Evolutionary conservation across 1,284 basidiomycete genomes (phyloP).

Genomic region (Papiliotrema laurentii): DNA sequence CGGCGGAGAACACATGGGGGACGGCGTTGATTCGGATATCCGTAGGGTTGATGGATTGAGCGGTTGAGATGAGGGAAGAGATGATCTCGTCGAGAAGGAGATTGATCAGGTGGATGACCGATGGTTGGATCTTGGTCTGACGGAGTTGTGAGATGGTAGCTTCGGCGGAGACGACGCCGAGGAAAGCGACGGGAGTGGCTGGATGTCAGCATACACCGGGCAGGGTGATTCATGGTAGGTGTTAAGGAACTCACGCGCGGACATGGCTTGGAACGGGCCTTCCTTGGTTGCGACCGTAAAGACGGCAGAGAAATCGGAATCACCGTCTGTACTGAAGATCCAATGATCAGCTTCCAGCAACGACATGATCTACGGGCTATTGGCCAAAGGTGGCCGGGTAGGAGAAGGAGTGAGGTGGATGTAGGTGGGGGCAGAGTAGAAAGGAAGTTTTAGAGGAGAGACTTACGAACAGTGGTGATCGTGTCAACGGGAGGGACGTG

Average conservation of each 20-base stretch:
- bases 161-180: conserved; percentile 75
- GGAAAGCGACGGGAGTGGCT: conserved; percentile 26
- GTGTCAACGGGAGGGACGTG: too few relatives aligned
- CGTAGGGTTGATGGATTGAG: conserved; percentile 69
- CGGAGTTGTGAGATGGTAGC: conserved; percentile 84
- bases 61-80: conserved; percentile 62
- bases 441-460: too few relatives aligned
- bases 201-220: neutral
- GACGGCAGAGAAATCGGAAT: neutral
- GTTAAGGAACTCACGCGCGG: neutral
- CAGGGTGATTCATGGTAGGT: too few relatives aligned
- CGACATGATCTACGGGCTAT: too few relatives aligned
- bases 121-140: conserved; percentile 72
- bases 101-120: conserved; percentile 73
- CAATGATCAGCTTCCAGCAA: conserved; percentile 2
- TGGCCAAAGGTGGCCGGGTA: too few relatives aligned
- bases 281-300: neutral
- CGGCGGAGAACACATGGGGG: conserved; percentile 63
- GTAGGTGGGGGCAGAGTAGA: too few relatives aligned
- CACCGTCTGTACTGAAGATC: neutral
- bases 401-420: too few relatives aligned
- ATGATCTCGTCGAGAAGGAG: conserved; percentile 83
- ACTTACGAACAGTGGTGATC: too few relatives aligned
- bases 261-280: neutral
- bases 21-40: conserved; percentile 65